These are phyloP conservation scores for Dendrocalamus latiflorus DNA, from an alignment of 202 grass and related monocot species.

Conservation along the genomic window DNA sequence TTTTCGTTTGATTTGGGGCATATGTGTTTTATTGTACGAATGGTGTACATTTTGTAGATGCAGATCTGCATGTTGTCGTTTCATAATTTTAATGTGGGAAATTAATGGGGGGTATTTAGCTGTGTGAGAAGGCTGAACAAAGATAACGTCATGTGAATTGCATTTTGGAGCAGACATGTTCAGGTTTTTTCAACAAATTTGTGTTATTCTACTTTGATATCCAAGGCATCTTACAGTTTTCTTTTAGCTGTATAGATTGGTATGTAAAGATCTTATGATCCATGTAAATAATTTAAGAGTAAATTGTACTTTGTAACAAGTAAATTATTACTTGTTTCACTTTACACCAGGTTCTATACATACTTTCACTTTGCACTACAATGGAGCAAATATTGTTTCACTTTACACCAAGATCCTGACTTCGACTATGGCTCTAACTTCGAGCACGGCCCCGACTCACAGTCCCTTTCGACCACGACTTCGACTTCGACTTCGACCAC, in stretches of 20 bases:
- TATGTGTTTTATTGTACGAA: background rate
- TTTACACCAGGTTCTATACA: too few relatives aligned
- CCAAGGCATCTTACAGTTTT: background rate
- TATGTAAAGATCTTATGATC: background rate
- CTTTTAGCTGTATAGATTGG: background rate
- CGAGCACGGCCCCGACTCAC: too few relatives aligned
- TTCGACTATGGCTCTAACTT: too few relatives aligned
- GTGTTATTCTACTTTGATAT: background rate
- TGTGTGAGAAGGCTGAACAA: background rate
- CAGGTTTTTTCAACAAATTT: background rate
- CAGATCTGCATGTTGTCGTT: background rate
- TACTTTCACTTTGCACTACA: too few relatives aligned
- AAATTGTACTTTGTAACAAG: rapidly evolving
- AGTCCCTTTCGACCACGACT: too few relatives aligned
- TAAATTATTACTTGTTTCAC: too few relatives aligned
- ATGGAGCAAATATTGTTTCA: too few relatives aligned
- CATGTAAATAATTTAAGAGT: background rate
- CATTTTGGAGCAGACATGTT: background rate
- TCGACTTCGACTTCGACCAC: too few relatives aligned
- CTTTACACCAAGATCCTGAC: too few relatives aligned
- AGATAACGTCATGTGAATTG: background rate
- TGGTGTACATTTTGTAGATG: background rate
- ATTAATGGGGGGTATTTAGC: background rate
- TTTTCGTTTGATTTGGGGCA: background rate
- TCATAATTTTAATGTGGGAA: background rate